Conservation (phyloP, 257 asterid species). For the Haberlea rhodopensis region DNA sequence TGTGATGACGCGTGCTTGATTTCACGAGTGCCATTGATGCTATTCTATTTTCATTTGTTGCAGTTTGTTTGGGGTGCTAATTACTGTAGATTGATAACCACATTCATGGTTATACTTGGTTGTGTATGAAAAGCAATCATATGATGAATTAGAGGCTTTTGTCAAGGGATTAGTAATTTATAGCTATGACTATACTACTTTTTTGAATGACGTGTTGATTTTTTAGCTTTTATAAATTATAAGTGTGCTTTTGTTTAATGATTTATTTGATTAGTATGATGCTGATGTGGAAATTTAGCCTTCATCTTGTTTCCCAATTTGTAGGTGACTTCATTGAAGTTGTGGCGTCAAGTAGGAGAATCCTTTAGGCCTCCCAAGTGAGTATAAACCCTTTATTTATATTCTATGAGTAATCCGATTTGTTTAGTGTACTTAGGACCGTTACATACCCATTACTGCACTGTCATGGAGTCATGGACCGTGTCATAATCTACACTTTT, state of each 20-base stretch:
- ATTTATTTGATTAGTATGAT: background rate
- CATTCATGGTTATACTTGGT: background rate
- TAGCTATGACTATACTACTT: background rate
- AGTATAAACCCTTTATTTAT: constrained; percentile 25
- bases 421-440: constrained; percentile 15
- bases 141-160: constrained; percentile 15
- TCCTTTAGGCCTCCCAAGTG: constrained; percentile 92
- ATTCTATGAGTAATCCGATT: constrained; percentile 13
- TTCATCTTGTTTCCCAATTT: constrained; percentile 26
- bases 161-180: constrained; percentile 6
- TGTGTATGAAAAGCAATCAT: background rate
- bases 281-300: constrained; percentile 13
- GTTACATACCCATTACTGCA: constrained; percentile 2
- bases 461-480: constrained; percentile 3
- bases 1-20: background rate
- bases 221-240: constrained; percentile 1
- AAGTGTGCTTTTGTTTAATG: constrained; percentile 5
- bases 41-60: too few species aligned
- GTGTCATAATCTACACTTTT: constrained; percentile 10
- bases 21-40: background rate
- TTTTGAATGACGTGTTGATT: constrained; percentile 2
- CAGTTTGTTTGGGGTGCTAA: background rate
- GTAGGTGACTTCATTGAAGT: constrained; percentile 85
- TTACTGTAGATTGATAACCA: background rate
- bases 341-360: constrained; percentile 97